phyloP scores from a whole-genome alignment of 1,139 yeast genomes.

The Nematodospora anomalae region DNA sequence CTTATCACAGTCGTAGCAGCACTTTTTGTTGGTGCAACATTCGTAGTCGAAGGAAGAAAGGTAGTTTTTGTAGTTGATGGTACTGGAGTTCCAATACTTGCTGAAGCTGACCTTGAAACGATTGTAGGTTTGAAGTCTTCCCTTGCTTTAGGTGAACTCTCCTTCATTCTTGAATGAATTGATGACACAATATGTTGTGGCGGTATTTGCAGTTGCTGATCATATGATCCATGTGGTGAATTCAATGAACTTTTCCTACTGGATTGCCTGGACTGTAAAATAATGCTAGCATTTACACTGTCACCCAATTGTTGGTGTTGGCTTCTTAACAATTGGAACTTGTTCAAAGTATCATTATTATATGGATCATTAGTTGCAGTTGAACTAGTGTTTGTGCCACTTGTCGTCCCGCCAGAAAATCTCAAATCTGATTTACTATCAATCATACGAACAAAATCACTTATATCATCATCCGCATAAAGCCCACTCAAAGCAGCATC shows the following conservation, averaged over 20 bases:
- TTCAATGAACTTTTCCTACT: conserved; percentile 35
- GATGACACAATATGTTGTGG: conserved; percentile 10
- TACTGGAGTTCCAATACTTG: conserved; percentile 2
- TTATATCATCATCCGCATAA: conserved; percentile 66
- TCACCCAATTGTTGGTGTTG: conserved; percentile 53
- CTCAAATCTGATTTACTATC: conserved; percentile 64
- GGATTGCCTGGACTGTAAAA: conserved; percentile 28
- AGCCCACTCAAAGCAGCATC: conserved; percentile 44
- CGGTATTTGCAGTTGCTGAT: conserved; percentile 6
- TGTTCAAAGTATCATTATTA: conserved; percentile 29
- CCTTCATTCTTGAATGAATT: conserved; percentile 41
- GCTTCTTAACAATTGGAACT: conserved; percentile 38
- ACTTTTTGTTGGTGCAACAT: conserved; percentile 10
- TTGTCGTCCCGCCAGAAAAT: conserved; percentile 20
- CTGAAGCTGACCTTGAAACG: conserved; percentile 6
- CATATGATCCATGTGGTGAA: conserved; percentile 25
- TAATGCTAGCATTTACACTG: conserved; percentile 48
- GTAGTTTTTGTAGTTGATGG: not conserved
- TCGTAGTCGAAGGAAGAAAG: not conserved
- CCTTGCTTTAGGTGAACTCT: conserved; percentile 24
- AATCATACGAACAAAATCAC: conserved; percentile 77
- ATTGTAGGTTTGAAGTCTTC: conserved; percentile 8
- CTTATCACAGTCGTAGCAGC: conserved; percentile 17
- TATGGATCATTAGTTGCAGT: conserved; percentile 5
- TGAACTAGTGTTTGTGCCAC: conserved; percentile 10